Evolutionary conservation across 164 flowering plant species (phyloP).

Genomic region (Hamamelis virginiana): DNA sequence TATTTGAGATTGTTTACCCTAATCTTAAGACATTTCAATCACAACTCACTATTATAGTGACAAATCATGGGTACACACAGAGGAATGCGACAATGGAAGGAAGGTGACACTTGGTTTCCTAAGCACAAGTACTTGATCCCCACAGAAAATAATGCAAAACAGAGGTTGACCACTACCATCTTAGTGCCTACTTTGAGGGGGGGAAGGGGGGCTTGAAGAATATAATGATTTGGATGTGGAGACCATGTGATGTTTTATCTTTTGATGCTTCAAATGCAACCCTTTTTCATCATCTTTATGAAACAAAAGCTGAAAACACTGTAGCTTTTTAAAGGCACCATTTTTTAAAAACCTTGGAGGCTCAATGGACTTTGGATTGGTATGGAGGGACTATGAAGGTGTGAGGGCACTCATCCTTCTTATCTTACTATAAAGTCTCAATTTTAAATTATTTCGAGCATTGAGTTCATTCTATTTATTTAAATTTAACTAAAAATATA

Average conservation of each 20-base stretch:
- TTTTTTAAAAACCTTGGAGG: background rate
- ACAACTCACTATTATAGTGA: background rate
- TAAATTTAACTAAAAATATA: too few species aligned
- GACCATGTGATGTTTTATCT: conserved; percentile 18
- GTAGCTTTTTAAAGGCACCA: conserved; percentile 23
- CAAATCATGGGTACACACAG: background rate
- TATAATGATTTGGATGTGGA: conserved; percentile 18
- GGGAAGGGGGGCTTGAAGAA: too few species aligned
- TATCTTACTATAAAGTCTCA: too few species aligned
- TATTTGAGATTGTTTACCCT: too few species aligned
- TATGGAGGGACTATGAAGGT: too few species aligned
- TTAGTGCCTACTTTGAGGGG: conserved; percentile 8
- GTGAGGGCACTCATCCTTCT: too few species aligned
- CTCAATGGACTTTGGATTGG: background rate
- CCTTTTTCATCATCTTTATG: conserved; percentile 8
- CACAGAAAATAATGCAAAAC: conserved; percentile 4
- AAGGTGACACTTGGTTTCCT: background rate
- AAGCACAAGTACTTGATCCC: background rate
- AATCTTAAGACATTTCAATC: background rate
- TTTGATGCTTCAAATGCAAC: background rate
- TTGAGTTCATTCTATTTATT: too few species aligned
- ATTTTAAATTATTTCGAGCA: too few species aligned
- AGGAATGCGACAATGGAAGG: background rate
- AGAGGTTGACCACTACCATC: background rate
- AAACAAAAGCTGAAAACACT: conserved; percentile 25